phyloP scores from a whole-genome alignment of 805 yeast genomes.

The Wickerhamomyces tratensis region DNA sequence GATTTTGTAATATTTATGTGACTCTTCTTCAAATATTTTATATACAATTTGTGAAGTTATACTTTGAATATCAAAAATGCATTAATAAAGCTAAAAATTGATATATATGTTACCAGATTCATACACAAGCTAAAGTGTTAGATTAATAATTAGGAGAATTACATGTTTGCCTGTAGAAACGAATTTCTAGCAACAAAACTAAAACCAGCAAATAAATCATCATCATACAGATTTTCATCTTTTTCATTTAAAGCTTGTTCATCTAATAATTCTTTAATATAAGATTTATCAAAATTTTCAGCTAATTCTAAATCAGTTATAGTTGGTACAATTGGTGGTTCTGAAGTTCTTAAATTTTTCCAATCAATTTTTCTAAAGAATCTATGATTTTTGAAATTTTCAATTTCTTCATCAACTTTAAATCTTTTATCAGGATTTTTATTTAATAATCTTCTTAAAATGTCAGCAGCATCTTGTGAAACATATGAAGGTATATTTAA shows the following conservation, averaged over 20 bases:
- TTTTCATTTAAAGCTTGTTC: not conserved
- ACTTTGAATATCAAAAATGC: too few species aligned
- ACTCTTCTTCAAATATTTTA: too few species aligned
- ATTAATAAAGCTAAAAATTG: too few species aligned
- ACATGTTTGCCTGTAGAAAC: constrained; percentile 21
- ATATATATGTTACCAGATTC: too few species aligned
- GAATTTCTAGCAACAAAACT: constrained; percentile 33
- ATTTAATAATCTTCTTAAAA: constrained; percentile 53
- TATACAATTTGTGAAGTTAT: too few species aligned
- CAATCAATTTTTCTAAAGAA: constrained; percentile 74
- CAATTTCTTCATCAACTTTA: constrained; percentile 38
- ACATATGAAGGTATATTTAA: constrained; percentile 58
- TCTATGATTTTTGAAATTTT: constrained; percentile 45
- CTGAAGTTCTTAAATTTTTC: constrained; percentile 34
- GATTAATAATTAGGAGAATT: not conserved
- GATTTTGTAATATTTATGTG: too few species aligned
- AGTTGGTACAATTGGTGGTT: constrained; percentile 72
- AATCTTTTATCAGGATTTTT: constrained; percentile 60
- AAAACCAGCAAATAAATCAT: constrained; percentile 30
- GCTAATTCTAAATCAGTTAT: constrained; percentile 70
- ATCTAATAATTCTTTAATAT: constrained; percentile 43
- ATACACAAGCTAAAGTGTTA: too few species aligned
- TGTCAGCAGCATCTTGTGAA: constrained; percentile 67
- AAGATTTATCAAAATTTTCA: constrained; percentile 70
- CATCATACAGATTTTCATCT: not conserved